Evolutionary conservation across 371 early-diverging fungal genomes (phyloP).

Genomic region (Mycotypha africana): DNA sequence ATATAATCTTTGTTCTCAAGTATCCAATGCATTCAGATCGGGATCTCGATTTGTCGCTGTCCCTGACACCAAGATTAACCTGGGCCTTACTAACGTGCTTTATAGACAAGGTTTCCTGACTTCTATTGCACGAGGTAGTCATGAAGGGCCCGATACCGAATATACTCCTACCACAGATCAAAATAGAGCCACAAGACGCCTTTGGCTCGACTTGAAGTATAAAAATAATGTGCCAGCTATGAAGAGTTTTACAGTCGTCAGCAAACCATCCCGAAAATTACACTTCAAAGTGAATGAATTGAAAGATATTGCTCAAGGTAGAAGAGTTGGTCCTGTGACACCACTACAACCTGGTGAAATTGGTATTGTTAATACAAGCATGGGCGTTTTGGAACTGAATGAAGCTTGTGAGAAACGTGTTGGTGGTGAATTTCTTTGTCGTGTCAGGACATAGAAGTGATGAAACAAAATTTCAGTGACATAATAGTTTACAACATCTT

Average conservation of each 20-base stretch:
- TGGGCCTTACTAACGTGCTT: slow-evolving; percentile 78
- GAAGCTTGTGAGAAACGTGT: slow-evolving; percentile 82
- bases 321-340: slow-evolving; percentile 68
- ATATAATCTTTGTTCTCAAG: slow-evolving; percentile 88
- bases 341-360: slow-evolving; percentile 89
- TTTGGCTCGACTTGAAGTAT: slow-evolving; percentile 95
- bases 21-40: slow-evolving; percentile 87
- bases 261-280: slow-evolving; percentile 81
- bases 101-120: slow-evolving; percentile 91
- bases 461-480: too few species aligned
- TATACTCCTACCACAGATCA: slow-evolving; percentile 76
- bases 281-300: slow-evolving; percentile 78
- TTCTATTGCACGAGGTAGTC: slow-evolving; percentile 75
- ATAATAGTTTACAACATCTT: too few species aligned
- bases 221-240: slow-evolving; percentile 80
- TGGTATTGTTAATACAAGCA: slow-evolving; percentile 80
- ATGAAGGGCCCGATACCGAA: slow-evolving; percentile 60
- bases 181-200: slow-evolving; percentile 81
- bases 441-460: too few species aligned
- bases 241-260: slow-evolving; percentile 63
- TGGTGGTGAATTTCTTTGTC: slow-evolving; percentile 88
- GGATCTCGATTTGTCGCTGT: slow-evolving; percentile 79
- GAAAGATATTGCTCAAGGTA: slow-evolving; percentile 64
- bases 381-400: slow-evolving; percentile 89
- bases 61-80: slow-evolving; percentile 88